Conservation (phyloP, 164 flowering plant species). For the Taxillus chinensis region DNA sequence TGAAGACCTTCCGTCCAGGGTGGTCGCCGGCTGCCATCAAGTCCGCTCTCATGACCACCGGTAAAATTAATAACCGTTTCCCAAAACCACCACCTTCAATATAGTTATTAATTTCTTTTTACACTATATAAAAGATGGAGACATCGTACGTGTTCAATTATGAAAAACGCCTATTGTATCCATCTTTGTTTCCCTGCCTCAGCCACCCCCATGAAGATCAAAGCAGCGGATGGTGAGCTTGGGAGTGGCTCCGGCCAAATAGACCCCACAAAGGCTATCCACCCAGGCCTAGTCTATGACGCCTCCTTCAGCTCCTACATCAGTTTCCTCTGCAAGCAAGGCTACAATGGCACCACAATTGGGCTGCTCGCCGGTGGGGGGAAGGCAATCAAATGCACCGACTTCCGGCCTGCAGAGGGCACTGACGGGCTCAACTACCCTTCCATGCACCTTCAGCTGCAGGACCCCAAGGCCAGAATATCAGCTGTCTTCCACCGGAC, state of each 20-base stretch:
- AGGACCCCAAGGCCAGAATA: neutral
- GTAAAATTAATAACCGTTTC: slow-evolving; percentile 25
- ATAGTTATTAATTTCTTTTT: too few relatives aligned
- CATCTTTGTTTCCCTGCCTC: neutral
- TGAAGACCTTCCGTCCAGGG: slow-evolving; percentile 57
- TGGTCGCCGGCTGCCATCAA: slow-evolving; percentile 80
- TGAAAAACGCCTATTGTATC: too few relatives aligned
- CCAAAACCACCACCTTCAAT: too few relatives aligned
- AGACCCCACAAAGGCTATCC: slow-evolving; percentile 36
- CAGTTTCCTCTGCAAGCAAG: slow-evolving; percentile 50
- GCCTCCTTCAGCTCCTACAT: slow-evolving; percentile 27
- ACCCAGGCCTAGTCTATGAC: slow-evolving; percentile 63
- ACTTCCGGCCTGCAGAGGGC: slow-evolving; percentile 23
- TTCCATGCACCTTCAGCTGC: slow-evolving; percentile 39
- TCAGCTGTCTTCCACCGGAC: slow-evolving; percentile 38
- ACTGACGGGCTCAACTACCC: slow-evolving; percentile 77
- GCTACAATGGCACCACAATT: slow-evolving; percentile 37
- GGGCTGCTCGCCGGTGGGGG: slow-evolving; percentile 24
- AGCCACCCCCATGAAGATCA: slow-evolving; percentile 38
- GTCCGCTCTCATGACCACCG: slow-evolving; percentile 81
- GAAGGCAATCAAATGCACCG: slow-evolving; percentile 22
- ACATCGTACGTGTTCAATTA: too few relatives aligned
- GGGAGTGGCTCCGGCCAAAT: slow-evolving; percentile 52
- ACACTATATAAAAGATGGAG: too few relatives aligned
- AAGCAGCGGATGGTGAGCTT: slow-evolving; percentile 16